Percentiles rank a stretch among this genome's conserved stretches.
These are phyloP conservation scores for Solanum verrucosum DNA, from an alignment of 257 asterid species.

Conservation along the genomic window DNA sequence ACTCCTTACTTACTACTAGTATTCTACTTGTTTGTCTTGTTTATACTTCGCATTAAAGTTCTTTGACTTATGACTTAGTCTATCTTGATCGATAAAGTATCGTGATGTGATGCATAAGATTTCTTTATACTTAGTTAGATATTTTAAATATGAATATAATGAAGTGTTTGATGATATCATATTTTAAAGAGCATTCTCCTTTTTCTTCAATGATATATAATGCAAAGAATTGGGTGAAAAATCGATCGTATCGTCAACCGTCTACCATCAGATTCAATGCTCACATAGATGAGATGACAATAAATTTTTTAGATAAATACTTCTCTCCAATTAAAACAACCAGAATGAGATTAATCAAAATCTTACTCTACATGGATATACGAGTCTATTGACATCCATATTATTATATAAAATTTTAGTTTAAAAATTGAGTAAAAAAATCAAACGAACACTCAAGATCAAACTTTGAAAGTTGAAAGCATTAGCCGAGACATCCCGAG, in stretches of 20 bases:
- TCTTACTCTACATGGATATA: no score
- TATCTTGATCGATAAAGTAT: neutral
- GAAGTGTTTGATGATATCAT: neutral
- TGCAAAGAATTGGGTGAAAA: neutral
- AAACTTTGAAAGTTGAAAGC: neutral
- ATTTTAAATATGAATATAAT: rapidly evolving
- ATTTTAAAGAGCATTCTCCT: neutral
- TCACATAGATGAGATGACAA: neutral
- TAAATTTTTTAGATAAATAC: no score
- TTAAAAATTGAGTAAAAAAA: neutral
- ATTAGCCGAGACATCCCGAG: neutral
- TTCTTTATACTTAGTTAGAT: neutral
- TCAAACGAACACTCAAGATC: neutral
- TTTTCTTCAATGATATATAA: no score
- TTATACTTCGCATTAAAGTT: neutral
- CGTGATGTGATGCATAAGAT: neutral
- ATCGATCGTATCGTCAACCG: no score
- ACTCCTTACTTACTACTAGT: neutral
- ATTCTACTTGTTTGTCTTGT: slow-evolving; percentile 13
- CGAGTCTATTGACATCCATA: no score
- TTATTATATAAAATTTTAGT: no score
- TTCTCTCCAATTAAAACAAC: neutral
- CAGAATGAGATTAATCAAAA: no score
- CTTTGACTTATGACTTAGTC: neutral
- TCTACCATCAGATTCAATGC: no score